phyloP scores from a whole-genome alignment of 306 rosid genomes.

The Fragaria nilgerrensis region DNA sequence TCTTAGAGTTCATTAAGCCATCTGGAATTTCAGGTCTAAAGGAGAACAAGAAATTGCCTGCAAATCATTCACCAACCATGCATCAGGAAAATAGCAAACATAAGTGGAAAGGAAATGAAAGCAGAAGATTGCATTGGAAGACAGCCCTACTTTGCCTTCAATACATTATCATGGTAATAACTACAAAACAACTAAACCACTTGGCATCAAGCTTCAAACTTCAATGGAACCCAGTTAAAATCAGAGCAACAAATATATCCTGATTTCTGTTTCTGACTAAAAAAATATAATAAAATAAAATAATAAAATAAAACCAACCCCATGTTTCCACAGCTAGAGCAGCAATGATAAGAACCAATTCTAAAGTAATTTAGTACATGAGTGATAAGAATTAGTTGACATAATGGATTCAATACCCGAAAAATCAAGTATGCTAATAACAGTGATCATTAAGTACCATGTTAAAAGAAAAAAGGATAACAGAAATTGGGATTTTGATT shows the following conservation, averaged over 20 bases:
- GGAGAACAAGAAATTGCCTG: slow-evolving; percentile 92
- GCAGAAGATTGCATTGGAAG: background rate
- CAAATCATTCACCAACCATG: slow-evolving; percentile 23
- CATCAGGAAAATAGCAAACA: slow-evolving; percentile 1
- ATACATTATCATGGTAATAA: background rate
- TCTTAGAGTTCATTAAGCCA: slow-evolving; percentile 41
- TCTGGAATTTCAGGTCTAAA: slow-evolving; percentile 67
- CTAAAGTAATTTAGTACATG: background rate
- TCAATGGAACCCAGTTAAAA: background rate
- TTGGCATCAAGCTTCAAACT: background rate
- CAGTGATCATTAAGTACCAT: background rate
- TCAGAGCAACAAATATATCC: background rate
- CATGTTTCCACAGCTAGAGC: no score
- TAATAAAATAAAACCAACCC: background rate
- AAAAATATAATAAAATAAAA: background rate
- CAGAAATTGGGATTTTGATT: background rate
- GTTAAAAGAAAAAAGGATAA: background rate
- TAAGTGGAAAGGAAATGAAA: slow-evolving; percentile 5
- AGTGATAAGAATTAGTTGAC: background rate
- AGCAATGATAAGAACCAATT: no score
- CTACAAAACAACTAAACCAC: background rate
- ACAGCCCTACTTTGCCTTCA: background rate
- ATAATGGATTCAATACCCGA: slow-evolving; percentile 9
- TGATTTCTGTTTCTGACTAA: no score
- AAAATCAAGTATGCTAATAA: background rate